Evolutionary conservation across 163 green algal genomes (phyloP), one percentile per base, ranked within the genome.

Genomic region (Chlamydomonas reinhardtii): DNA sequence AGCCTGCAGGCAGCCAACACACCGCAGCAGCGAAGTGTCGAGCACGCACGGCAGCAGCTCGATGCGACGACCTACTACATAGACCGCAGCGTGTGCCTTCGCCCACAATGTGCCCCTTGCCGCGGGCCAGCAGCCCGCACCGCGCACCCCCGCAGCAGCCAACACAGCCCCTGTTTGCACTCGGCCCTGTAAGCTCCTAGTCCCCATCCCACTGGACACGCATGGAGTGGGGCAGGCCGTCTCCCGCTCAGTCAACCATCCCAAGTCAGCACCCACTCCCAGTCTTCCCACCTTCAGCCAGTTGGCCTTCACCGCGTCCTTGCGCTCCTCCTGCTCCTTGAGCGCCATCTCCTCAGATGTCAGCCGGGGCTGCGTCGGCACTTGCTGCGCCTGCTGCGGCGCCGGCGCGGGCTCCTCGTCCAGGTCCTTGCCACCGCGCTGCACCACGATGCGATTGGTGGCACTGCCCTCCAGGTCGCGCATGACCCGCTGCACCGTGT

Each of bases 401-500:
- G 35, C 17, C 65, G 43, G 32, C 77, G 2, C 5, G 32, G 22
- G n/a, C n/a, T 35, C 78, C 6, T 73, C 79, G 24, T 79, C 68
- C 32, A 78, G 6, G 17, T 85, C 79, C 79, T 32, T 72, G 52
- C 24, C 56, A 2, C 80, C 80, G 2, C 62, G 79, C 22, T 56
- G 79, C 32, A 86, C 70, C 34, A 86, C 80, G 35, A 86, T 86
- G 32, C 80, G 69, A 4, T 27, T 54, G 5, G 19, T 14, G 2
- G 80, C 72, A 0, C 39, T 25, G 17, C 39, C 82, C 72, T 87
- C 72, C 3, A 87, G 8, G 4, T 87, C 72, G 6, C 62, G 68
- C n/a, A 87, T 35, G 22, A 64, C 59, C 17, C 54, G 52, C 82
- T 87, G 82, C n/a, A 87, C 72, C 2, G n/a, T n/a, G 72, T 87